These are phyloP conservation scores for Phytophthora pluvialis DNA, from an alignment of 352 stramenopile genomes.

Conservation along the genomic window DNA sequence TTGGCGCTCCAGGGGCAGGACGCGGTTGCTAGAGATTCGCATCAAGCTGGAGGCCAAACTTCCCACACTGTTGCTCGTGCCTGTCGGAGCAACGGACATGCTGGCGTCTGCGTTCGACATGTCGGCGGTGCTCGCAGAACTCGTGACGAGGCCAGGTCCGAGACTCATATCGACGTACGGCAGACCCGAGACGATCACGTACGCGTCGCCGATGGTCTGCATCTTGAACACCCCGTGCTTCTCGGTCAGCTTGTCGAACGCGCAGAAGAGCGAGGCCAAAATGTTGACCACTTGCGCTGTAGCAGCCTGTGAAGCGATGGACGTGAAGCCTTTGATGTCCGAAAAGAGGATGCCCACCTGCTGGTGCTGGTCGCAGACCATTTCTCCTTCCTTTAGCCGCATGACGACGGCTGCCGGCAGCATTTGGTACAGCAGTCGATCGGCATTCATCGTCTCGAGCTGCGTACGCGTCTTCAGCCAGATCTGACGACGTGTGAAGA, in stretches of 20 bases:
- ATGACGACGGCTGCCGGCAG: conserved; percentile 83
- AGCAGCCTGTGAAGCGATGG: conserved; percentile 84
- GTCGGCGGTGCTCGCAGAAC: conserved; percentile 24
- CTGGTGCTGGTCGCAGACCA: conserved; percentile 86
- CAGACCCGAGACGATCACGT: conserved; percentile 89
- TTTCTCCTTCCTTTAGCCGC: conserved; percentile 85
- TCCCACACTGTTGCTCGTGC: not conserved
- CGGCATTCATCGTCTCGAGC: conserved; percentile 84
- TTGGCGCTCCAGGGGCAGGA: conserved; percentile 51
- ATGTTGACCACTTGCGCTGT: conserved; percentile 91
- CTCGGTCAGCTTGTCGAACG: conserved; percentile 92
- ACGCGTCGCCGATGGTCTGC: conserved; percentile 94
- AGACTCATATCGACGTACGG: conserved; percentile 90
- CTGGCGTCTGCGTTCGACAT: conserved; percentile 34
- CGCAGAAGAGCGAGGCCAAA: conserved; percentile 91
- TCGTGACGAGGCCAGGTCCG: conserved; percentile 48
- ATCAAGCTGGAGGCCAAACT: conserved; percentile 10
- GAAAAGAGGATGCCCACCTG: conserved; percentile 91
- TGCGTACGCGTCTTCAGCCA: conserved; percentile 88
- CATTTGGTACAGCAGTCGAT: conserved; percentile 89
- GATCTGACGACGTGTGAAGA: conserved; percentile 84
- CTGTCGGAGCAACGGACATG: conserved; percentile 13
- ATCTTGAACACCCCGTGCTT: conserved; percentile 95
- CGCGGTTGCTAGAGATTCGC: conserved; percentile 53
- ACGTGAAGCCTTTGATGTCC: conserved; percentile 93